phyloP scores from a whole-genome alignment of 2,329 filamentous ascomycete species.

The Monosporascus sp. region DNA sequence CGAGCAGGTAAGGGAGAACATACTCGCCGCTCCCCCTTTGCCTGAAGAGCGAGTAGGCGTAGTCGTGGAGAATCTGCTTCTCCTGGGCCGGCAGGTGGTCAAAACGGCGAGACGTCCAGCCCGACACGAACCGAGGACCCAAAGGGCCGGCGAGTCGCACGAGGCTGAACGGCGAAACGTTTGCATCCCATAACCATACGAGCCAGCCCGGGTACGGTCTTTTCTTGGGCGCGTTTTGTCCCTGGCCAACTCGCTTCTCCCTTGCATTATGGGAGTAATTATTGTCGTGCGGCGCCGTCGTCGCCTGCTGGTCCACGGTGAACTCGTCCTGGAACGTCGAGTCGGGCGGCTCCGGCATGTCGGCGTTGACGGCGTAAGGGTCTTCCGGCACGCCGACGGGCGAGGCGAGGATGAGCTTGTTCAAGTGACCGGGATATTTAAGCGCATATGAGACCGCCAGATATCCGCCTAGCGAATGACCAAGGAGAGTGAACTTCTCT shows the following conservation, averaged over 20 bases:
- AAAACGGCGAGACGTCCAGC: conserved; percentile 91
- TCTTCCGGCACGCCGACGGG: conserved; percentile 94
- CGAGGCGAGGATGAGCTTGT: conserved; percentile 93
- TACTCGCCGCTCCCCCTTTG: conserved; percentile 93
- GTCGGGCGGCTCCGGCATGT: conserved; percentile 70
- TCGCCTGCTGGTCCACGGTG: conserved; percentile 61
- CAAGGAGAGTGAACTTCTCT: conserved; percentile 87
- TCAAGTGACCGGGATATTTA: conserved; percentile 90
- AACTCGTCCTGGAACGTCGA: conserved; percentile 75
- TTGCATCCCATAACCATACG: conserved; percentile 92
- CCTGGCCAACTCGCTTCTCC: conserved; percentile 18
- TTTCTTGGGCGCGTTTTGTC: conserved; percentile 28
- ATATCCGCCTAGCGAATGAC: conserved; percentile 91
- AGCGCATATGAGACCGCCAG: conserved; percentile 91
- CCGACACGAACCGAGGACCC: conserved; percentile 85
- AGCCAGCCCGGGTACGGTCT: conserved; percentile 77
- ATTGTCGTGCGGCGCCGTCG: conserved; percentile 17
- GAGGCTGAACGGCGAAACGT: conserved; percentile 89
- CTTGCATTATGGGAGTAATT: conserved; percentile 37
- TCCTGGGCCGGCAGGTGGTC: conserved; percentile 78
- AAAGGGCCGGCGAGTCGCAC: conserved; percentile 84
- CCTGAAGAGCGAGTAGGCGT: conserved; percentile 90
- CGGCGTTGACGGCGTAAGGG: conserved; percentile 77
- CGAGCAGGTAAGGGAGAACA: conserved; percentile 84
- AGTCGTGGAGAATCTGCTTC: conserved; percentile 80